Evolutionary conservation across 1,284 basidiomycete genomes (phyloP).

Genomic region (Apiotrichum veenhuisii): DNA sequence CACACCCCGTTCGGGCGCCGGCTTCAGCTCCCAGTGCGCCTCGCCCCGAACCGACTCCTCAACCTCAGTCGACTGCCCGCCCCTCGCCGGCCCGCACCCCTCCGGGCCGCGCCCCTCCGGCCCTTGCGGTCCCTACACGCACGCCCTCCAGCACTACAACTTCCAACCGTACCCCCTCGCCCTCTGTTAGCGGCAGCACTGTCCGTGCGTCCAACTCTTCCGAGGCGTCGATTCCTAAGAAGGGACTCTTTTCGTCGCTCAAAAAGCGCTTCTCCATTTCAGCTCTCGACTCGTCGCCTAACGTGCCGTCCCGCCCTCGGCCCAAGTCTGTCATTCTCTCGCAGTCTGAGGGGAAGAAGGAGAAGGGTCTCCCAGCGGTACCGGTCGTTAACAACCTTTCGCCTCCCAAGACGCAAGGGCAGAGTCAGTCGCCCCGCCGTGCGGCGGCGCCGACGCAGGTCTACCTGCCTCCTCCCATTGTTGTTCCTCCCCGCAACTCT

Average conservation of each 20-base stretch:
- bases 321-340: constrained; percentile 2
- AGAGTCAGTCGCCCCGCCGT: background rate
- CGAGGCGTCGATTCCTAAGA: constrained; percentile 1
- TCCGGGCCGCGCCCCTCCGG: background rate
- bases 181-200: constrained; percentile 1
- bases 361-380: background rate
- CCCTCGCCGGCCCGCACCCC: background rate
- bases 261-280: constrained; percentile 21
- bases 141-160: background rate
- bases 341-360: background rate
- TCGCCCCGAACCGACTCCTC: background rate
- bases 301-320: constrained; percentile 3
- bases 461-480: constrained; percentile 11
- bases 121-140: background rate
- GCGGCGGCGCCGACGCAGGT: background rate
- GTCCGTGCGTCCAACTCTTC: background rate
- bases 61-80: background rate
- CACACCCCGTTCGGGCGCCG: no score
- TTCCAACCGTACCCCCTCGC: background rate
- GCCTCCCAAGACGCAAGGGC: background rate
- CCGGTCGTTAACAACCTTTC: background rate
- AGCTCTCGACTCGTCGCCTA: background rate
- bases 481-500: constrained; percentile 17
- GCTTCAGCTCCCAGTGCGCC: background rate
- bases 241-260: constrained; percentile 13